Conservation (phyloP, 345 rosid genomes). For the Bretschneidera sinensis region DNA sequence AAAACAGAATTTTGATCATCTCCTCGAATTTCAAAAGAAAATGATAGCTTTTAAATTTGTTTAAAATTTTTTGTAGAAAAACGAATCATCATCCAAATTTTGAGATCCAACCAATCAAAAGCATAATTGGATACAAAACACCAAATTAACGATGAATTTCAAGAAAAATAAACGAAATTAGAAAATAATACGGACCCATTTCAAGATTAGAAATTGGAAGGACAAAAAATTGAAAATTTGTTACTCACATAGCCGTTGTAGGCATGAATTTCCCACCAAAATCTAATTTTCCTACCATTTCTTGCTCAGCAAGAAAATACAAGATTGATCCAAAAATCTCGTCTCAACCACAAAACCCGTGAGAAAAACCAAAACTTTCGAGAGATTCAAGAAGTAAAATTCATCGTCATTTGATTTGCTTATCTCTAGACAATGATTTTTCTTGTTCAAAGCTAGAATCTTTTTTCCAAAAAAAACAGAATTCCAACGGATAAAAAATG, state of each 20-base stretch:
- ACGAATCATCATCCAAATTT: conserved; percentile 11
- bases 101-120: conserved; percentile 32
- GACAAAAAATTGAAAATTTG: neutral
- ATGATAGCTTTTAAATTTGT: neutral
- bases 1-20: neutral
- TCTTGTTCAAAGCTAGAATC: conserved; percentile 12
- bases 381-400: conserved; percentile 14
- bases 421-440: conserved; percentile 27
- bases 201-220: neutral
- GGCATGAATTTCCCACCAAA: conserved; percentile 5
- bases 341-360: conserved; percentile 8
- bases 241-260: neutral
- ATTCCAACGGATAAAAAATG: conserved; percentile 24
- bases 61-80: neutral
- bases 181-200: neutral
- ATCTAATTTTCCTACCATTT: conserved; percentile 4
- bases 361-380: conserved; percentile 13
- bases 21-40: neutral
- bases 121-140: conserved; percentile 7
- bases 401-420: conserved; percentile 15
- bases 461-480: neutral
- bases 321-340: conserved; percentile 11
- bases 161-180: no score
- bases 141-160: conserved; percentile 9
- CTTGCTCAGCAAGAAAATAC: conserved; percentile 19